Conservation (phyloP, 2,329 filamentous ascomycete genomes). For the Myrmaecium sp. region DNA sequence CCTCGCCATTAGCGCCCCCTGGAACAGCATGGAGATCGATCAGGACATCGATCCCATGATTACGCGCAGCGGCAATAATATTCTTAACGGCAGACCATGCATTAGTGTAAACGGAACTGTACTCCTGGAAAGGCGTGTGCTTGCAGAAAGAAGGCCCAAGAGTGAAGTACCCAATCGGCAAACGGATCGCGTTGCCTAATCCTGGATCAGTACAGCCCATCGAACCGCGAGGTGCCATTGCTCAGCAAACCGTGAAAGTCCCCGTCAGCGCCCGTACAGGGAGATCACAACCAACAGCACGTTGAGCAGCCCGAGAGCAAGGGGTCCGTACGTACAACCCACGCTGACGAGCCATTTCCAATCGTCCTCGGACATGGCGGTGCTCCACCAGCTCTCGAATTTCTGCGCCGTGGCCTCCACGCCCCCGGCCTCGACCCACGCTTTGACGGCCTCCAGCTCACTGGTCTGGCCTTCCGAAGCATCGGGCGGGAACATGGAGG, state of each 20-base stretch:
- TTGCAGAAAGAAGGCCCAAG: constrained; percentile 34
- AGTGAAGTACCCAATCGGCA: constrained; percentile 44
- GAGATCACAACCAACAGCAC: too few species aligned
- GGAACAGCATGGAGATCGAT: constrained; percentile 42
- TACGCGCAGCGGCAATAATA: constrained; percentile 28
- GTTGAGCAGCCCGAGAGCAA: too few species aligned
- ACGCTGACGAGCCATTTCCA: constrained; percentile 34
- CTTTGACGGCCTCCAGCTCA: constrained; percentile 36
- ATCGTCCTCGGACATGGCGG: constrained; percentile 33
- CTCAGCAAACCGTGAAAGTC: too few species aligned
- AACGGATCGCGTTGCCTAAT: constrained; percentile 34
- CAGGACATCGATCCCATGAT: constrained; percentile 36
- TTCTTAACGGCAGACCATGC: constrained; percentile 36
- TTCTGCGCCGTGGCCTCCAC: constrained; percentile 30
- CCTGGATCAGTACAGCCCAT: background rate
- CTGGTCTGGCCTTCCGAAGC: constrained; percentile 23
- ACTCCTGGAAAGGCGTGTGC: constrained; percentile 34
- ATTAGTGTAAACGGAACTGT: constrained; percentile 31
- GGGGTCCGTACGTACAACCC: too few species aligned
- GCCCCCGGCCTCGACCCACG: constrained; percentile 29
- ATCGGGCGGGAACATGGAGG: constrained; percentile 30
- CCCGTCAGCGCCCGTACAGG: too few species aligned
- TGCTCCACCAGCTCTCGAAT: constrained; percentile 38
- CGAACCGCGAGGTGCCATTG: background rate
- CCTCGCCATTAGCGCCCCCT: constrained; percentile 38